Evolutionary conservation across 805 yeast genomes (phyloP).

Genomic region (Ogataea trehalophila): DNA sequence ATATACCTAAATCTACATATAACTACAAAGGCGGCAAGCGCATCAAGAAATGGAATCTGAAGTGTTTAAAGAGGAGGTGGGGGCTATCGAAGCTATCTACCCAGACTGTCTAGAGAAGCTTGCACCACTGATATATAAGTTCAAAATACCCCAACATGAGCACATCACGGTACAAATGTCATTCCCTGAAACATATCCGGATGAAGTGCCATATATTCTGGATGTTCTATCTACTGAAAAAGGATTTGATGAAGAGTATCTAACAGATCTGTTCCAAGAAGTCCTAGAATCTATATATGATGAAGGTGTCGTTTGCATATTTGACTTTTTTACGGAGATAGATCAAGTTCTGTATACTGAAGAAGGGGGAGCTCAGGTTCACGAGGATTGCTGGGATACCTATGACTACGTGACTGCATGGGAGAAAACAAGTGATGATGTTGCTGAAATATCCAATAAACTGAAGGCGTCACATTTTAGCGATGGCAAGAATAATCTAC

Average conservation of each 20-base stretch:
- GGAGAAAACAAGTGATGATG: conserved; percentile 1
- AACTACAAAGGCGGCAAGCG: background rate
- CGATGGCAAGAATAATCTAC: conserved; percentile 1
- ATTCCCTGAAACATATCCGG: conserved; percentile 71
- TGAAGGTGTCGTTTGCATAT: conserved; percentile 69
- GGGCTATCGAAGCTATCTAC: conserved; percentile 82
- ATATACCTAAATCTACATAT: background rate
- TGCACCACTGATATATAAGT: conserved; percentile 38
- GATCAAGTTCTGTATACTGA: conserved; percentile 45
- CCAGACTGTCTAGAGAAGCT: conserved; percentile 52
- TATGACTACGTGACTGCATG: conserved; percentile 7
- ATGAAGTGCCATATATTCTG: conserved; percentile 55
- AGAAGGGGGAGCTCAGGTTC: conserved; percentile 25
- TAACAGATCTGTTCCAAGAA: conserved; percentile 43
- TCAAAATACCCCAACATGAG: conserved; percentile 59
- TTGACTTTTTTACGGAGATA: conserved; percentile 69
- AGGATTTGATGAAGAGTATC: conserved; percentile 40
- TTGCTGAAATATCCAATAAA: conserved; percentile 4
- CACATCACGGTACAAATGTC: conserved; percentile 58
- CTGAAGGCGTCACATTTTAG: background rate
- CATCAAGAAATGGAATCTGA: conserved; percentile 28
- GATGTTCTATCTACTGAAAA: conserved; percentile 38
- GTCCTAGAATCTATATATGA: conserved; percentile 49
- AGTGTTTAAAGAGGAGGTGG: conserved; percentile 66
- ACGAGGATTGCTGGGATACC: conserved; percentile 22